phyloP scores from a whole-genome alignment of 148 eudicot genomes.

The Nepenthes gracilis region DNA sequence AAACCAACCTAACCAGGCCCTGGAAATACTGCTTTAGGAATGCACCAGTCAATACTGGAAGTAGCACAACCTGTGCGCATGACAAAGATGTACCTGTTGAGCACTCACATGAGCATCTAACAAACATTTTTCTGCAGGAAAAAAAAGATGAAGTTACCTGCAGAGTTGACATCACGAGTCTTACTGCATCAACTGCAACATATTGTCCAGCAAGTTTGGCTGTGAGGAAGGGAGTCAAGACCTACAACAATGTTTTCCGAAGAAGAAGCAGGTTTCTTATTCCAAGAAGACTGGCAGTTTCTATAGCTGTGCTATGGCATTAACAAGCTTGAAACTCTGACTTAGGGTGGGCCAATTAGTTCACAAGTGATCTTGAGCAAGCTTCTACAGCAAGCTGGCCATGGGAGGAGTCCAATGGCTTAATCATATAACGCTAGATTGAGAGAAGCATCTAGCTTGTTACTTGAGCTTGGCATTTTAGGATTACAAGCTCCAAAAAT shows the following conservation, averaged over 20 bases:
- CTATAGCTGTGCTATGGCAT: neutral
- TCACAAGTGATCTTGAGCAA: too few species aligned
- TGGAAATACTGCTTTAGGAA: slow-evolving; percentile 73
- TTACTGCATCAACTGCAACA: slow-evolving; percentile 66
- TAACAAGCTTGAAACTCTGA: neutral
- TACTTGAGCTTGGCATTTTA: too few species aligned
- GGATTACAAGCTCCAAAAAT: too few species aligned
- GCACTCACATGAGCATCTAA: neutral
- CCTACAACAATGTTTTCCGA: slow-evolving; percentile 17
- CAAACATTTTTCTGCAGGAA: neutral
- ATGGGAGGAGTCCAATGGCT: too few species aligned
- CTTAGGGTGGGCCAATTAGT: too few species aligned
- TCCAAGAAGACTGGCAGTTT: neutral
- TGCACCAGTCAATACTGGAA: slow-evolving; percentile 77
- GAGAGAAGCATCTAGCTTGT: too few species aligned
- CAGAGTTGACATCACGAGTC: slow-evolving; percentile 62
- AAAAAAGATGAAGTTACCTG: slow-evolving; percentile 29
- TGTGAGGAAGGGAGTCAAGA: slow-evolving; percentile 79
- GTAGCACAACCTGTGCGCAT: slow-evolving; percentile 57
- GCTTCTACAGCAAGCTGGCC: too few species aligned
- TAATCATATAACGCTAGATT: too few species aligned
- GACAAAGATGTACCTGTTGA: neutral
- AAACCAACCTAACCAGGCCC: slow-evolving; percentile 46
- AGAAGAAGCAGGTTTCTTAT: neutral
- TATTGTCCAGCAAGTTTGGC: slow-evolving; percentile 79